Evolutionary conservation across 2,329 filamentous ascomycete species (phyloP).

Genomic region (Stagonosporopsis chrysanthemi): DNA sequence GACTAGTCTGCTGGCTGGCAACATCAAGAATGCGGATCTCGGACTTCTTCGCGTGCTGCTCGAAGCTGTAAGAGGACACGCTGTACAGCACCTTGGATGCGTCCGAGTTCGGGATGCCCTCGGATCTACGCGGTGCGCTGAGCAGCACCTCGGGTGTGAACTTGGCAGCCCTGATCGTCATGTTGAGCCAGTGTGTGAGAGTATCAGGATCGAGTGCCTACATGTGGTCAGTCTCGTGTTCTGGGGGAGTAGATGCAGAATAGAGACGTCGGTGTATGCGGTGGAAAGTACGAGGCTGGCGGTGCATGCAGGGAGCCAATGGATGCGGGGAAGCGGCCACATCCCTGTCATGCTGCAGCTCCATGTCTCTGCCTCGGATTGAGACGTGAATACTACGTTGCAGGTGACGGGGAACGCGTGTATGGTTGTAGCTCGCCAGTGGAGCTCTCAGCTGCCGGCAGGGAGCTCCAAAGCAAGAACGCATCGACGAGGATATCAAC

Average conservation of each 20-base stretch:
- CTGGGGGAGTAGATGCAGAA: conserved; percentile 10
- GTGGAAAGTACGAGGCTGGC: conserved; percentile 1
- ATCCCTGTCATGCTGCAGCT: conserved; percentile 7
- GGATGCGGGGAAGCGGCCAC: background rate
- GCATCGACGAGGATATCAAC: background rate
- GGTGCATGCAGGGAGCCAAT: conserved; percentile 7
- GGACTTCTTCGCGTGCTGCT: conserved; percentile 71
- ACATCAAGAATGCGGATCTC: conserved; percentile 78
- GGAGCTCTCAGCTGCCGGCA: conserved; percentile 5
- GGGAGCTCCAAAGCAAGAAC: background rate
- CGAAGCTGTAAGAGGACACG: conserved; percentile 80
- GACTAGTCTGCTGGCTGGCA: conserved; percentile 67
- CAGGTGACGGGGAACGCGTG: conserved; percentile 1
- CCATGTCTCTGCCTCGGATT: background rate
- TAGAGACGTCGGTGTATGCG: conserved; percentile 11
- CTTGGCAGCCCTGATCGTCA: conserved; percentile 74
- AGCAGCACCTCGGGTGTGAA: conserved; percentile 81
- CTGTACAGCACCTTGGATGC: conserved; percentile 72
- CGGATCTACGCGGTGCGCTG: conserved; percentile 75
- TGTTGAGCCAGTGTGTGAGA: conserved; percentile 44
- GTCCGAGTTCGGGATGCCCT: conserved; percentile 72
- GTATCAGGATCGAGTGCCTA: conserved; percentile 11
- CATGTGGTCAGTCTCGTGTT: conserved; percentile 18
- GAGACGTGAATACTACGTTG: background rate
- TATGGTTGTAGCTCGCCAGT: background rate